These are phyloP conservation scores for Scolecobasidium constrictum DNA, from an alignment of 2,329 filamentous ascomycete genomes.

Conservation along the genomic window DNA sequence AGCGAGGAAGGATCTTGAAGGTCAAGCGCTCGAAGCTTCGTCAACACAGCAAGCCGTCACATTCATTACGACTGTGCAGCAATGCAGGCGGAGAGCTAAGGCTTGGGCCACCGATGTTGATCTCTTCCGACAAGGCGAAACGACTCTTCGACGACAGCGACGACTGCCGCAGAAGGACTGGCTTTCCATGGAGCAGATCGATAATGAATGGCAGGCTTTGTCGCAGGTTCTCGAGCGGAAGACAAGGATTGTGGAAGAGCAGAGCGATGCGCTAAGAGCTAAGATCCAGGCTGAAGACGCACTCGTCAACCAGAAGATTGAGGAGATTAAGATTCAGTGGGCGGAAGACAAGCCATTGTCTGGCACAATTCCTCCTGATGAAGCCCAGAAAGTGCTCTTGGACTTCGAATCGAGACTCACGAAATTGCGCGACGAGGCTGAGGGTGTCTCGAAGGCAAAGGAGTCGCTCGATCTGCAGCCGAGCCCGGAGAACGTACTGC, in stretches of 20 bases:
- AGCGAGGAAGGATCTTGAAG: constrained; percentile 79
- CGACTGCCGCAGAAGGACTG: constrained; percentile 92
- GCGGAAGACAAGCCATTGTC: constrained; percentile 95
- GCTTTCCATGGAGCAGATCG: constrained; percentile 92
- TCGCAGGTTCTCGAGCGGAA: constrained; percentile 89
- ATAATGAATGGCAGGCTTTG: constrained; percentile 88
- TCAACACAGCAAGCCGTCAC: constrained; percentile 95
- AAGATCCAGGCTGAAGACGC: constrained; percentile 94
- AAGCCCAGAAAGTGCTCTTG: constrained; percentile 71
- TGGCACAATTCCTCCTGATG: constrained; percentile 80
- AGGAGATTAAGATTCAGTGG: constrained; percentile 78
- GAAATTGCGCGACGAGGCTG: constrained; percentile 72
- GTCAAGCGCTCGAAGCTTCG: constrained; percentile 82
- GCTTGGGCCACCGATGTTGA: constrained; percentile 93
- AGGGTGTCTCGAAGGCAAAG: constrained; percentile 93
- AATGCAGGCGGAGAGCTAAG: constrained; percentile 87
- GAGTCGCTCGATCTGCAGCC: constrained; percentile 87
- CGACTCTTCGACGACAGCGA: constrained; percentile 78
- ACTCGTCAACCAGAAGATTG: constrained; percentile 78
- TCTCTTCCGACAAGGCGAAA: constrained; percentile 90
- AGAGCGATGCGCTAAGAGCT: constrained; percentile 85
- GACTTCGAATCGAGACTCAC: constrained; percentile 79
- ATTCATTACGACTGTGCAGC: constrained; percentile 96
- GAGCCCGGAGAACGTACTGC: constrained; percentile 67
- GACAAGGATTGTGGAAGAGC: constrained; percentile 89